Base-by-base conservation (phyloP, 2,329 filamentous ascomycete genomes). In the Fonsecaea pedrosoi region DNA sequence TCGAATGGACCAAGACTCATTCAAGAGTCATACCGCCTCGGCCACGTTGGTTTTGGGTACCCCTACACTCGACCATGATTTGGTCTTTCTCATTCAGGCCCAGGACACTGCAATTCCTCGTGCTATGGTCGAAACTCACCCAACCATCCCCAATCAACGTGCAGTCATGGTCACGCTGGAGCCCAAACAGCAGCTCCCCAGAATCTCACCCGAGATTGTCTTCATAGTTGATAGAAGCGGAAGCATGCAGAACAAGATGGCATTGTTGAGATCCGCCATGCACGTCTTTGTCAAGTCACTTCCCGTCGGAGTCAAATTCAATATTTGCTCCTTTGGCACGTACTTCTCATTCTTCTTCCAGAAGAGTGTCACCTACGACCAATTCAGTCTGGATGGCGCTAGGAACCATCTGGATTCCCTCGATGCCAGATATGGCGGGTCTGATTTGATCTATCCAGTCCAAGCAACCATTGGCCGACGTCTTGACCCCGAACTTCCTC, bases 211-310 rank as follows among this genome's bases (percentile, higher is more conserved):
- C 0, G 90, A 93, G 74, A 83, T 93, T 25, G 85, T 92, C 18
- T 92, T 93, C 70, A 79, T 93, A 4, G 89, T 88, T 63, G 90
- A 93, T 74, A 84, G 89, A 60, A 91, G 88, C 64, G 89, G 89
- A 0, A 90, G 88, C 42, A 85, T 85, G 80, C 4, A 45, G 3
- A 74, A 75, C 40, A 85, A 83, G 54, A 87, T 87, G 6, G 63
- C 59, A 1, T 78, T 84, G 0, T 77, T 85, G 4, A 76, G 80
- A 54, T 78, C 82, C 9, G 85, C 86, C 3, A 78, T 89, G 67
- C 80, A 80, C 30, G 81, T 87, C 42, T 88, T 88, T 71, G 73
- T 89, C 25, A 87, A 87, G 71, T 86, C 85, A 0, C 77, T 89
- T n/a, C 86, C 84, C 0, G 68, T 85, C 15, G 84, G 83, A 1